A percentile compares a stretch with the other conserved stretches of the same genome.
Evolutionary conservation across 306 rosid species (phyloP).

Genomic region (Gynostemma pentaphyllum): DNA sequence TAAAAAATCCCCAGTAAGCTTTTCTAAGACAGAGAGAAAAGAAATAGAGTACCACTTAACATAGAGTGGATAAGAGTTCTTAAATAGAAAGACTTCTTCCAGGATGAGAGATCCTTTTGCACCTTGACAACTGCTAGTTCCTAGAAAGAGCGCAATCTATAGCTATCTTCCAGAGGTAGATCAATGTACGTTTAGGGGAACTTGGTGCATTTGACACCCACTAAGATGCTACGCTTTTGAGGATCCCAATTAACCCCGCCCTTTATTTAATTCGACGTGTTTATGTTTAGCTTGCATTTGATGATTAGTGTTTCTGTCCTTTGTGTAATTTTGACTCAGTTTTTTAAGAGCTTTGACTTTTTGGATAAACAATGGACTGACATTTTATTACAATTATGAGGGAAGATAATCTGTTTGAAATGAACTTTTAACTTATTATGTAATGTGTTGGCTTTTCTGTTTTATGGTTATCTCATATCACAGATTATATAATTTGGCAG

Average conservation of each 20-base stretch:
- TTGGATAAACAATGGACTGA: background rate
- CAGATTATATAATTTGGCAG: slow-evolving; percentile 28
- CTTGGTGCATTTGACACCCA: no score
- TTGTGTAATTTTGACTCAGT: background rate
- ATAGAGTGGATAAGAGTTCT: no score
- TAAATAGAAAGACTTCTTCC: no score
- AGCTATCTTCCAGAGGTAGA: no score
- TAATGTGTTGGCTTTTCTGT: background rate
- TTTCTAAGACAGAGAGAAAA: no score
- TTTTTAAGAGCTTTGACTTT: background rate
- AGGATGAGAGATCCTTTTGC: no score
- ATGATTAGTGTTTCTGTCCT: background rate
- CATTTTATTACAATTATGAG: background rate
- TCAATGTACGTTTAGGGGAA: no score
- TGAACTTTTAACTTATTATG: background rate
- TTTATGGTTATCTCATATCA: slow-evolving; percentile 20
- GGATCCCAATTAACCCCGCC: background rate
- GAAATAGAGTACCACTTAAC: no score
- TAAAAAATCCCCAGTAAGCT: no score
- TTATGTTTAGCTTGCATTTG: background rate
- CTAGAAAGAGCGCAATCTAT: no score
- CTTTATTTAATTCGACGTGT: background rate
- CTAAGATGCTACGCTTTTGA: no score
- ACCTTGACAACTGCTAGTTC: no score
- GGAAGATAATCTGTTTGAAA: background rate